Percentiles rank a stretch among this genome's conserved stretches.
Conservation (phyloP, 257 asterid genomes). For the Craterostigma plantagineum region DNA sequence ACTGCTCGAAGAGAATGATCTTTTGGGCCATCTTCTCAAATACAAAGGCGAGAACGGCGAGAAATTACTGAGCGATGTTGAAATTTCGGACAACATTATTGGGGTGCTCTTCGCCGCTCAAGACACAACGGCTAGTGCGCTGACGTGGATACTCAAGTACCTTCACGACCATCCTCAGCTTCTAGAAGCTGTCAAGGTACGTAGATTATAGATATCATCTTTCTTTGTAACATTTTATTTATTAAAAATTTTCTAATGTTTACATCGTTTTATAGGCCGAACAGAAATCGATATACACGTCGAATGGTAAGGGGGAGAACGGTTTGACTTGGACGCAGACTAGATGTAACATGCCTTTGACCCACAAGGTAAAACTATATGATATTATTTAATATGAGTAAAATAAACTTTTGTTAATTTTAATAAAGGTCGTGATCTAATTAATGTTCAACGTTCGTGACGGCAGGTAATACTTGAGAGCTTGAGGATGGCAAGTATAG, state of each 20-base stretch:
- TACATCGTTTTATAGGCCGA: conserved; percentile 27
- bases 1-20: conserved; percentile 16
- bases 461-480: conserved; percentile 69
- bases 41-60: conserved; percentile 26
- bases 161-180: conserved; percentile 42
- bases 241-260: too few relatives aligned
- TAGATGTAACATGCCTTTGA: conserved; percentile 52
- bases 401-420: neutral
- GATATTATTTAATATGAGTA: neutral
- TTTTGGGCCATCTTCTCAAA: conserved; percentile 35
- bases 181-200: conserved; percentile 52
- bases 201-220: too few relatives aligned
- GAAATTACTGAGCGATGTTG: conserved; percentile 31
- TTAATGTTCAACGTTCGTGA: neutral
- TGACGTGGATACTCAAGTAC: conserved; percentile 85
- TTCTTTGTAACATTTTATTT: too few relatives aligned
- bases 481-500: conserved; percentile 80
- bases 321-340: conserved; percentile 55
- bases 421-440: neutral
- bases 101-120: conserved; percentile 93
- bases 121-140: conserved; percentile 75
- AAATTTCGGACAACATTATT: conserved; percentile 63
- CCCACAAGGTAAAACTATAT: conserved; percentile 35
- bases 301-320: conserved; percentile 30
- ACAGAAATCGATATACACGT: conserved; percentile 29